A percentile compares a stretch with the other conserved stretches of the same genome.
phyloP scores from a whole-genome alignment of 164 flowering plant species.

The Kalanchoe fedtschenkoi region DNA sequence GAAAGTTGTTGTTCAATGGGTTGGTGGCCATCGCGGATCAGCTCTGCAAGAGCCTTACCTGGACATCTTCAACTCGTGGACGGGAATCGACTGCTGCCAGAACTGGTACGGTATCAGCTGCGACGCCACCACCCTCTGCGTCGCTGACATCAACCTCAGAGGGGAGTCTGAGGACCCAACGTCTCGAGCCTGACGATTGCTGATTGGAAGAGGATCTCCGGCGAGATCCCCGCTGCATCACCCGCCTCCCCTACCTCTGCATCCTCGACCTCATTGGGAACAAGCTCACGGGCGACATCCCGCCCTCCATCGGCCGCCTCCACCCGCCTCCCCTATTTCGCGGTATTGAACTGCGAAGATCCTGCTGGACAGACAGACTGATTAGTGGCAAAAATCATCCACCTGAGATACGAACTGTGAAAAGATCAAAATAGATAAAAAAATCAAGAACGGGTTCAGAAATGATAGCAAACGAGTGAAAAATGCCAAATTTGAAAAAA shows the following conservation, averaged over 20 bases:
- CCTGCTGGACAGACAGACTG: no score
- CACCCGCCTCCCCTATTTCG: no score
- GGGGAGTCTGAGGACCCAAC: constrained; percentile 57
- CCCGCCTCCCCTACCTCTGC: constrained; percentile 26
- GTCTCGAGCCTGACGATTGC: constrained; percentile 13
- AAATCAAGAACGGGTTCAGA: no score
- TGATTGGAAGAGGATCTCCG: constrained; percentile 60
- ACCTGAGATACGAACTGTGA: no score
- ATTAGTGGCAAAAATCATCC: no score
- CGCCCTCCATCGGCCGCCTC: constrained; percentile 32
- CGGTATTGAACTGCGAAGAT: no score
- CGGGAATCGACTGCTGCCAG: constrained; percentile 35
- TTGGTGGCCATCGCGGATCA: no score
- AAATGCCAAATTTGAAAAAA: no score
- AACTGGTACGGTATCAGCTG: constrained; percentile 53
- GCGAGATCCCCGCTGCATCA: constrained; percentile 40
- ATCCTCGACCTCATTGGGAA: constrained; percentile 49
- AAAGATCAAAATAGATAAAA: no score
- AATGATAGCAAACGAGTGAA: no score
- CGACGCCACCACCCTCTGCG: constrained; percentile 35
- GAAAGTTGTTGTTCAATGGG: no score
- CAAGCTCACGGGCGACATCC: constrained; percentile 36
- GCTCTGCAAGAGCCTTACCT: constrained; percentile 38
- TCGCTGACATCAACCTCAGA: constrained; percentile 41
- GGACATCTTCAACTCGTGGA: constrained; percentile 47